Evolutionary conservation across 345 rosid species (phyloP).

Genomic region (Euphorbia peplus): DNA sequence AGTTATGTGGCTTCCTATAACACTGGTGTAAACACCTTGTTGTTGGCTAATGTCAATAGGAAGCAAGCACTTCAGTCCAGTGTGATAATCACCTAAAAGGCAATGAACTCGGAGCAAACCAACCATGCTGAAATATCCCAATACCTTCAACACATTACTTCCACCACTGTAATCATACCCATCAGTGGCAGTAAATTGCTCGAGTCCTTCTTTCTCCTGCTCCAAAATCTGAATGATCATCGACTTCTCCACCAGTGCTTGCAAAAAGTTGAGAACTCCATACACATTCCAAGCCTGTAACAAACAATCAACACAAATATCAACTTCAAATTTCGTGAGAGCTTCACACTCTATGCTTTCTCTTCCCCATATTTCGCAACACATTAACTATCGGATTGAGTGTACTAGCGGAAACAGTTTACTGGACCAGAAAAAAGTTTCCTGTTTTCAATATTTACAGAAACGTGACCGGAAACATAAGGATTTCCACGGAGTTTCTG

Average conservation of each 20-base stretch:
- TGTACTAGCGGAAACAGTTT: no score
- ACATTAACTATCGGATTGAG: no score
- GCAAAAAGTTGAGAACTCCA: conserved; percentile 97
- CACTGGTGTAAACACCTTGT: conserved; percentile 88
- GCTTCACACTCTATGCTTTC: not conserved
- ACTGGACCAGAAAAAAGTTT: no score
- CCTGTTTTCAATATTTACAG: no score
- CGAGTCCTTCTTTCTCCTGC: conserved; percentile 87
- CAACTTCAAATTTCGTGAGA: not conserved
- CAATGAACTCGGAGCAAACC: conserved; percentile 95
- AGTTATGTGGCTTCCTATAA: conserved; percentile 90
- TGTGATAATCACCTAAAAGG: conserved; percentile 92
- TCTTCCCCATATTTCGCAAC: not conserved
- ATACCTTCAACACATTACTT: conserved; percentile 91
- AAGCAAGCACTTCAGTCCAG: conserved; percentile 85
- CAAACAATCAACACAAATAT: not conserved
- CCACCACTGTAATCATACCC: conserved; percentile 97
- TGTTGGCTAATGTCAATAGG: conserved; percentile 93
- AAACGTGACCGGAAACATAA: no score
- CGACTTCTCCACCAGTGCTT: conserved; percentile 96
- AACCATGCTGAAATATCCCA: conserved; percentile 97
- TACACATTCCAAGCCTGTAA: conserved; percentile 94
- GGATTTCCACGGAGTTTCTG: no score
- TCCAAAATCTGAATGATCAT: conserved; percentile 77
- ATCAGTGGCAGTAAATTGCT: conserved; percentile 92